Conservation (phyloP, 768 basidiomycete species). For the Lanmaoa rubissima region DNA sequence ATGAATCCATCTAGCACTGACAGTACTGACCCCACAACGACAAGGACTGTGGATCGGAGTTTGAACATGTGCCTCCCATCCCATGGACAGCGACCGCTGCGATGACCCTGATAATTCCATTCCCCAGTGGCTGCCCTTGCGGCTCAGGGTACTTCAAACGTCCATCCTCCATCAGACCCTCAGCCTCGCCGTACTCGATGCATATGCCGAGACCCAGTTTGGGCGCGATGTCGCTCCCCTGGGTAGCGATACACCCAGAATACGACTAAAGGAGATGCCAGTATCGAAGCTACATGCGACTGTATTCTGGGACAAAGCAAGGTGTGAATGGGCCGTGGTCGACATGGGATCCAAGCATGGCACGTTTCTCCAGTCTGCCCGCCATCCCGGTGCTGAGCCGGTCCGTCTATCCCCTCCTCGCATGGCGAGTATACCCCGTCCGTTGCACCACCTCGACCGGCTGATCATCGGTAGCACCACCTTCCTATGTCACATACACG, state of each 20-base stretch:
- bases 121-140: conserved; percentile 38
- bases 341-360: conserved; percentile 89
- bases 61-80: conserved; percentile 11
- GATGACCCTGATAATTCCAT: conserved; percentile 42
- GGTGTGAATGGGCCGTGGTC: conserved; percentile 67
- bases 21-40: conserved; percentile 26
- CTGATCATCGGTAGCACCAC: conserved; percentile 69
- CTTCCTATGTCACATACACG: conserved; percentile 70
- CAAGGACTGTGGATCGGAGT: conserved; percentile 19
- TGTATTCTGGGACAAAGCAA: conserved; percentile 61
- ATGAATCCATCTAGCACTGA: conserved; percentile 34
- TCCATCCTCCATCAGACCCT: conserved; percentile 49
- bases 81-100: conserved; percentile 16
- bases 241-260: conserved; percentile 53
- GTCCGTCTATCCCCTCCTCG: conserved; percentile 62
- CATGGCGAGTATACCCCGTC: conserved; percentile 65
- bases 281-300: conserved; percentile 82
- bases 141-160: conserved; percentile 38
- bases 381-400: conserved; percentile 28
- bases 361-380: conserved; percentile 52
- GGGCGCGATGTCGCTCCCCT: conserved; percentile 63
- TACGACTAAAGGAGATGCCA: conserved; percentile 81
- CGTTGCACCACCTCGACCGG: conserved; percentile 60
- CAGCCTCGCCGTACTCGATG: conserved; percentile 60
- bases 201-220: conserved; percentile 64